Conservation (phyloP, 225 moss, liverwort and hornwort genomes). For the Pleurozium schreberi region DNA sequence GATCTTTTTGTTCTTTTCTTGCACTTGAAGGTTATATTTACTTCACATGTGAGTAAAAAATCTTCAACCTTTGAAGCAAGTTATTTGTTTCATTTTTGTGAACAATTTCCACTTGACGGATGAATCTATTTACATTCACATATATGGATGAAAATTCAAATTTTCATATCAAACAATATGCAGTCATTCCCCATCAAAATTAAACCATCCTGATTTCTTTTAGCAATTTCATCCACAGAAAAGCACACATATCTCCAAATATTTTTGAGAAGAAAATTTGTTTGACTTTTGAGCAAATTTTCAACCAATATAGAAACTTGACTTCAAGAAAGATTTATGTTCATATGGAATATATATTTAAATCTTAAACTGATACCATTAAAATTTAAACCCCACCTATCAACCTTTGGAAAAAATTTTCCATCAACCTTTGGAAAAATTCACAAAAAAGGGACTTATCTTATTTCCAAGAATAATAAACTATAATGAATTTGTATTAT, state of each 20-base stretch:
- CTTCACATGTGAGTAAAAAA: no score
- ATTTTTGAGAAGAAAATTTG: background rate
- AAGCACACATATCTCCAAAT: background rate
- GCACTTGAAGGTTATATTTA: background rate
- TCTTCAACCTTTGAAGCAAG: accelerated
- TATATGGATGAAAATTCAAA: background rate
- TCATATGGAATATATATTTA: no score
- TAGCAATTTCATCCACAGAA: background rate
- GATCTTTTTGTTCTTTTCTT: background rate
- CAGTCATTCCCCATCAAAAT: background rate
- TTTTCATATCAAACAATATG: background rate
- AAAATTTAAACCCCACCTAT: background rate
- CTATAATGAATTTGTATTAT: background rate
- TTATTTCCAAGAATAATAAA: background rate
- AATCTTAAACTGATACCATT: background rate
- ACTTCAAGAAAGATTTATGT: background rate
- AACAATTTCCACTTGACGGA: background rate
- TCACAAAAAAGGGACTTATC: background rate
- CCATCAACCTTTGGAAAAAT: background rate
- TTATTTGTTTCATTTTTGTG: background rate
- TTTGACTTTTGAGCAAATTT: background rate
- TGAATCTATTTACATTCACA: no score
- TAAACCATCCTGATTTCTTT: background rate
- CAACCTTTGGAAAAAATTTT: no score
- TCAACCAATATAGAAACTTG: background rate